phyloP scores from a whole-genome alignment of 495 filamentous ascomycete species.

The Trypethelium eluteriae region DNA sequence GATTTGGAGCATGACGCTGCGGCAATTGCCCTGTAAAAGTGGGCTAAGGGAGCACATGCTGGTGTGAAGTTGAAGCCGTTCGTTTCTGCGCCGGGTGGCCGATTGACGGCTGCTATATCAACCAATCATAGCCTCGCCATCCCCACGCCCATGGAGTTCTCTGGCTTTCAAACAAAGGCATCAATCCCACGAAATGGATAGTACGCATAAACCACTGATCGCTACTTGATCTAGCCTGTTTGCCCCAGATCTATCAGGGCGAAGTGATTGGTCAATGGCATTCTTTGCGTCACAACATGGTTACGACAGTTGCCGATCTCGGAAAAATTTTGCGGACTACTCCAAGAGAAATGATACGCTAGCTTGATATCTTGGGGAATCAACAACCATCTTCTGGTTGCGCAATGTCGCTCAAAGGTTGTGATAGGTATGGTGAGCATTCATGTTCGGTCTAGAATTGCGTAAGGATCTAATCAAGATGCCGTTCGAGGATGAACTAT shows the following conservation, averaged over 20 bases:
- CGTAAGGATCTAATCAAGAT: too few species aligned
- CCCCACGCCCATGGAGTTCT: not conserved
- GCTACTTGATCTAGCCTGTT: not conserved
- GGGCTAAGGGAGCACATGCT: not conserved
- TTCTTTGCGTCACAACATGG: not conserved
- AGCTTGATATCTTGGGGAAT: not conserved
- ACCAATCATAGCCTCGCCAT: not conserved
- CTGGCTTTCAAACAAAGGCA: not conserved
- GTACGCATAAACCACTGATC: not conserved
- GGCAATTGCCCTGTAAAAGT: not conserved
- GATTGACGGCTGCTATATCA: not conserved
- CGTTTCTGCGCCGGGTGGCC: not conserved
- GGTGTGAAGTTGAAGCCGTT: constrained; percentile 3
- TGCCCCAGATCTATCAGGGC: not conserved
- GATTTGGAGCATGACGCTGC: not conserved
- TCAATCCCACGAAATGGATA: not conserved
- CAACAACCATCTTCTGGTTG: not conserved
- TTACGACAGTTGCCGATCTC: not conserved
- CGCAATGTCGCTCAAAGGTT: not conserved
- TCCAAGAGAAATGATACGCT: not conserved
- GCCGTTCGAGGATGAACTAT: too few species aligned
- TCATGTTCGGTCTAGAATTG: not conserved
- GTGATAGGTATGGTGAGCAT: not conserved
- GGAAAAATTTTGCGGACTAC: not conserved
- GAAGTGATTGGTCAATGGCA: not conserved